These are phyloP conservation scores for Cystobasidium pallidum DNA, from an alignment of 1,284 basidiomycete genomes.

Conservation along the genomic window DNA sequence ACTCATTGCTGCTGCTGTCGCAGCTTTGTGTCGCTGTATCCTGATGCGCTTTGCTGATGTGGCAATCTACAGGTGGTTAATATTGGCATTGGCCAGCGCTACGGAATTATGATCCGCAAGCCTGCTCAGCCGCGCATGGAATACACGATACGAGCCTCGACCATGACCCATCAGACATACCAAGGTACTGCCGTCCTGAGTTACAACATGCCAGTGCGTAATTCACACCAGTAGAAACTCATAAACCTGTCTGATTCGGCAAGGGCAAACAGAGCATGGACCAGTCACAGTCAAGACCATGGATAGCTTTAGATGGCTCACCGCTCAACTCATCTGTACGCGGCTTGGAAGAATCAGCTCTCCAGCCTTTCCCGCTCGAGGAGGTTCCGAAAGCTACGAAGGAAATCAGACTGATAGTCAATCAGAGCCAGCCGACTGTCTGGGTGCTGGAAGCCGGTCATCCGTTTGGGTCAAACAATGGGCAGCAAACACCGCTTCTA, in stretches of 20 bases:
- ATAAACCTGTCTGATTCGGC: constrained; percentile 14
- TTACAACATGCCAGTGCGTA: constrained; percentile 15
- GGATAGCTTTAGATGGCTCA: constrained; percentile 15
- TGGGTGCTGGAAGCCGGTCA: neutral
- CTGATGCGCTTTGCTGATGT: constrained; percentile 13
- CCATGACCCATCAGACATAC: constrained; percentile 15
- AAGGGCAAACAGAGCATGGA: constrained; percentile 12
- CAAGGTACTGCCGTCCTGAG: constrained; percentile 14
- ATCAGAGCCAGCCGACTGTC: neutral
- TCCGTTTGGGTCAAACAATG: neutral
- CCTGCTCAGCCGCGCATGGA: constrained; percentile 14
- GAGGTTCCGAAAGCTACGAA: neutral
- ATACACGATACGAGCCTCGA: constrained; percentile 15
- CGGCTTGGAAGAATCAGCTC: neutral
- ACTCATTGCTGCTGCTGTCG: constrained; percentile 14
- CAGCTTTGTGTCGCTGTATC: constrained; percentile 15
- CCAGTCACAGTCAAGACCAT: constrained; percentile 10
- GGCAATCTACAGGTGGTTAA: constrained; percentile 14
- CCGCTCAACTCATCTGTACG: constrained; percentile 11
- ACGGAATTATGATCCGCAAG: constrained; percentile 14
- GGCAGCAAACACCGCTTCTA: neutral
- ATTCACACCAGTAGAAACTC: constrained; percentile 11
- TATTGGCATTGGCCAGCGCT: constrained; percentile 15
- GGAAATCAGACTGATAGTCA: neutral
- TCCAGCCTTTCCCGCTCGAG: neutral